Percentiles rank a stretch among this genome's conserved stretches.
Evolutionary conservation across 257 asterid species (phyloP).

Genomic region (Marsdenia floribunda): DNA sequence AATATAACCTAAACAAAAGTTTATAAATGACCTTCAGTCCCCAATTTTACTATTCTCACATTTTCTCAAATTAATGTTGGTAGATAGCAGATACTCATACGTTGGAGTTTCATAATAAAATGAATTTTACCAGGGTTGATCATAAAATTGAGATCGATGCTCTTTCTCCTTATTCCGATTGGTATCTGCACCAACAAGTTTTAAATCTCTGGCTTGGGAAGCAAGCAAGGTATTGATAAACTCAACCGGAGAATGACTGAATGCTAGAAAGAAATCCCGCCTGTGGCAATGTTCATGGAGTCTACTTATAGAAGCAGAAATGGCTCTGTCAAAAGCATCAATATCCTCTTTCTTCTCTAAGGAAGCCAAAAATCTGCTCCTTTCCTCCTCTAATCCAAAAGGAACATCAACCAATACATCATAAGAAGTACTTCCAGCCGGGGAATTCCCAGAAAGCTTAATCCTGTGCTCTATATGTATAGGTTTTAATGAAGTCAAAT

Average conservation of each 20-base stretch:
- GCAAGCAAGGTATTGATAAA: conserved; percentile 67
- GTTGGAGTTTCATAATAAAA: conserved; percentile 1
- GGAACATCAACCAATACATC: conserved; percentile 84
- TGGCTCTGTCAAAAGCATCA: conserved; percentile 59
- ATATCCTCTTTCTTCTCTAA: conserved; percentile 53
- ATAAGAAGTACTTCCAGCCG: conserved; percentile 70
- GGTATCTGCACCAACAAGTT: conserved; percentile 63
- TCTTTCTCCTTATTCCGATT: conserved; percentile 61
- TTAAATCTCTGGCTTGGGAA: conserved; percentile 83
- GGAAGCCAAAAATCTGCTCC: conserved; percentile 43
- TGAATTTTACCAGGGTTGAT: conserved; percentile 64
- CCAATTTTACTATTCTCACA: background rate
- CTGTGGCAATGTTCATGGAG: conserved; percentile 56
- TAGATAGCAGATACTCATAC: background rate
- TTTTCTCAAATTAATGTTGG: background rate
- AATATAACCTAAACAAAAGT: background rate
- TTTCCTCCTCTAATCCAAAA: conserved; percentile 42
- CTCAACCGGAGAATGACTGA: conserved; percentile 90
- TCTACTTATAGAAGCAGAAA: conserved; percentile 60
- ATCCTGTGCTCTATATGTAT: conserved; percentile 81
- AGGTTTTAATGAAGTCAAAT: conserved; percentile 70
- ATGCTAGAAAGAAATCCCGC: conserved; percentile 80
- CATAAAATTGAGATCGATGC: conserved; percentile 63
- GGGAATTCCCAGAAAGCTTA: conserved; percentile 72
- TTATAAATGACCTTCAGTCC: background rate